Percentiles rank a stretch among this genome's conserved stretches.
phyloP scores from a whole-genome alignment of 2,329 filamentous ascomycete genomes.

The Anisogramma anomala region DNA sequence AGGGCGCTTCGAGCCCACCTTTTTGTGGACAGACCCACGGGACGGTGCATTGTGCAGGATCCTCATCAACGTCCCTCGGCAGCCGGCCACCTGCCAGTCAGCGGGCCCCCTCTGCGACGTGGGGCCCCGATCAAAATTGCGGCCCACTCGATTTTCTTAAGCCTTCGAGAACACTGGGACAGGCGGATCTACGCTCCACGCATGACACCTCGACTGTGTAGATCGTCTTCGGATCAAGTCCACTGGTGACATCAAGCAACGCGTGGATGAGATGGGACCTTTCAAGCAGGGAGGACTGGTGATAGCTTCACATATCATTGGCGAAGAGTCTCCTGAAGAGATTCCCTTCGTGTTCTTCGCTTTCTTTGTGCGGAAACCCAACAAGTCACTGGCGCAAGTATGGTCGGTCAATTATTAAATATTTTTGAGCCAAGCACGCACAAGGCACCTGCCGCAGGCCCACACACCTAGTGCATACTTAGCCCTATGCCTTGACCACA shows the following conservation, averaged over 20 bases:
- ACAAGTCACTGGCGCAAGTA: too few species aligned
- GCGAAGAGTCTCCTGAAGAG: too few species aligned
- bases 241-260: neutral
- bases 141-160: constrained; percentile 3
- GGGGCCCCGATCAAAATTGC: neutral
- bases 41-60: neutral
- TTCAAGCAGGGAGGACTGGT: neutral
- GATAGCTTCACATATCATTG: neutral
- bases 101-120: neutral
- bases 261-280: neutral
- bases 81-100: neutral
- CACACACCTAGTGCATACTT: too few species aligned
- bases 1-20: neutral
- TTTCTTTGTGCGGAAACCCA: too few species aligned
- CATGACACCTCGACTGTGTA: constrained; percentile 9
- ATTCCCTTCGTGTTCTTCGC: too few species aligned
- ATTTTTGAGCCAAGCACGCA: too few species aligned
- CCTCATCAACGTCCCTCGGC: neutral
- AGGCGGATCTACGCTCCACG: constrained; percentile 11
- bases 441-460: too few species aligned
- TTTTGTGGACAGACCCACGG: neutral
- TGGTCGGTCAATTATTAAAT: too few species aligned
- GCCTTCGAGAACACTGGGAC: constrained; percentile 15
- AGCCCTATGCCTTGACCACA: too few species aligned
- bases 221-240: constrained; percentile 7